Evolutionary conservation across 345 rosid genomes (phyloP).

Genomic region (Eucalyptus shirleyi): DNA sequence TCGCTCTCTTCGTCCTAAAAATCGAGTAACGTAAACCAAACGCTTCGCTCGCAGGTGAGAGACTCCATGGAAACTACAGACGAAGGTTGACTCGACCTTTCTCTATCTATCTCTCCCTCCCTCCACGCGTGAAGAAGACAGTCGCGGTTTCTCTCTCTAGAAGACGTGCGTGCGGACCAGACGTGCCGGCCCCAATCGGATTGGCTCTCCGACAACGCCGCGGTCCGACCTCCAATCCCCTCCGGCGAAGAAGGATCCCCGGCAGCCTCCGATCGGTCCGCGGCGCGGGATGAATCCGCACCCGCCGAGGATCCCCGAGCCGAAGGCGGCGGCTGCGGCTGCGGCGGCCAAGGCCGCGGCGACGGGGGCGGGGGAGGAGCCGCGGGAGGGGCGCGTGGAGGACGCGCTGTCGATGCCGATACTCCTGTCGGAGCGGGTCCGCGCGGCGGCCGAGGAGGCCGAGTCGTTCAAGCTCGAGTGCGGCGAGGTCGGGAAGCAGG

Average conservation of each 20-base stretch:
- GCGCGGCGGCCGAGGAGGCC: slow-evolving; percentile 47
- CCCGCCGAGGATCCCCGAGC: not conserved
- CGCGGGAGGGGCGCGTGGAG: slow-evolving; percentile 23
- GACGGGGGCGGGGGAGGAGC: slow-evolving; percentile 11
- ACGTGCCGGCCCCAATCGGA: not conserved
- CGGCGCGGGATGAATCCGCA: not conserved
- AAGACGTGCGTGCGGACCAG: not conserved
- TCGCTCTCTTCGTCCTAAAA: not conserved
- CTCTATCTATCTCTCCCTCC: not conserved
- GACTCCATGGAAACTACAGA: not conserved
- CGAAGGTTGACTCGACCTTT: not conserved
- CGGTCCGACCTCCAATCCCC: not conserved
- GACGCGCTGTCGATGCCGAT: slow-evolving; percentile 40
- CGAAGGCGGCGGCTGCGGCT: slow-evolving; percentile 1
- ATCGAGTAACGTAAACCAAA: not conserved
- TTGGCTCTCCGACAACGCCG: not conserved
- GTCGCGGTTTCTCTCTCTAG: not conserved
- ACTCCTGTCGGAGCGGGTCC: slow-evolving; percentile 47
- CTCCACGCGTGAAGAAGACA: not conserved
- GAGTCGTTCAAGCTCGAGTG: slow-evolving; percentile 50
- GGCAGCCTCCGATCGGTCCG: not conserved
- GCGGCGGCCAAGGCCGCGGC: slow-evolving; percentile 9
- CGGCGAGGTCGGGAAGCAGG: slow-evolving; percentile 39
- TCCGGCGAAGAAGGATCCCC: too few species aligned
- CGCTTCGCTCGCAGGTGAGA: not conserved